A percentile compares a stretch with the other conserved stretches of the same genome.
Conservation (phyloP, 2,329 filamentous ascomycete genomes). For the Colletotrichum endophyticum region DNA sequence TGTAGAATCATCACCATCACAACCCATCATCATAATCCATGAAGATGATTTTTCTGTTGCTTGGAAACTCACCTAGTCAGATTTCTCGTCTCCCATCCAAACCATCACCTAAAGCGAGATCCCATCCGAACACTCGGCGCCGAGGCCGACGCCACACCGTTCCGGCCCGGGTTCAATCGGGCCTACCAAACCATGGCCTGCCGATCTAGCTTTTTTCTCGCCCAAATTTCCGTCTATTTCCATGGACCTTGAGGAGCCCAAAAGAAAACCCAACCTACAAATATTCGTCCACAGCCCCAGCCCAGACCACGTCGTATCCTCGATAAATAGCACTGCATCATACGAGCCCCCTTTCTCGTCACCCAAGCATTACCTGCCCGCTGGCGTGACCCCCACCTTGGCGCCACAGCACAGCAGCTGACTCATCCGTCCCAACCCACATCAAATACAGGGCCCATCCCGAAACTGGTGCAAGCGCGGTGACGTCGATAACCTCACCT, state of each 20-base stretch:
- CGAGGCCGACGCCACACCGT: background rate
- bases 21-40: background rate
- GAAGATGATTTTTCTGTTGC: fast-evolving
- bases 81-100: background rate
- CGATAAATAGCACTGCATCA: background rate
- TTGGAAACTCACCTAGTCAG: background rate
- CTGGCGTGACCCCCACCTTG: background rate
- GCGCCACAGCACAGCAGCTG: background rate
- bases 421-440: background rate
- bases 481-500: constrained; percentile 4
- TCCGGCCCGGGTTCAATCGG: background rate
- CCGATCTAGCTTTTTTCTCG: background rate
- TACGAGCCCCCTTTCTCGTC: background rate
- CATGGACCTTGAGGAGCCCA: background rate
- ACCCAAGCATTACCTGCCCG: background rate
- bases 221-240: background rate
- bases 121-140: background rate
- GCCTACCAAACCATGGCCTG: background rate
- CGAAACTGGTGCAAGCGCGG: background rate
- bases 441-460: background rate
- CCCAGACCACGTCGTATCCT: background rate
- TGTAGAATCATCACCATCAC: background rate
- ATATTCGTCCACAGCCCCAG: background rate
- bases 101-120: background rate
- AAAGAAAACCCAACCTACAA: background rate